phyloP scores from a whole-genome alignment of 164 flowering plant genomes.

The Tetracentron sinense region DNA sequence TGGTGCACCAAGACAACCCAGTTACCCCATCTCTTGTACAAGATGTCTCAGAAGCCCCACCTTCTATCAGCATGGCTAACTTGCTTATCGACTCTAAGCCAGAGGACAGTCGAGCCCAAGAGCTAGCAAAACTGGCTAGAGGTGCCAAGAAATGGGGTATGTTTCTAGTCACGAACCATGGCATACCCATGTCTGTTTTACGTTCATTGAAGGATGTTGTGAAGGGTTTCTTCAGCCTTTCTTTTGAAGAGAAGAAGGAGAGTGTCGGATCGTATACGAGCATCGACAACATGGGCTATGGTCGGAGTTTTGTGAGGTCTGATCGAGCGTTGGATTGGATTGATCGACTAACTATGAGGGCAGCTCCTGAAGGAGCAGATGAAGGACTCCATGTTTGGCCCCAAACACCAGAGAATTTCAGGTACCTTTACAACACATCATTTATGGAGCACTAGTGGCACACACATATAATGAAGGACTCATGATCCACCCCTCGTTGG shows the following conservation, averaged over 20 bases:
- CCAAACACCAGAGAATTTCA: slow-evolving; percentile 18
- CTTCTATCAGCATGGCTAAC: slow-evolving; percentile 15
- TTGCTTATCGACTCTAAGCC: background rate
- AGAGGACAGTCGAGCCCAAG: slow-evolving; percentile 6
- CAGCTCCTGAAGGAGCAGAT: slow-evolving; percentile 11
- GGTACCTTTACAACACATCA: slow-evolving; percentile 13
- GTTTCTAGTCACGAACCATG: slow-evolving; percentile 23
- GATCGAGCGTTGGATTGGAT: slow-evolving; percentile 31
- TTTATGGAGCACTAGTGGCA: no score
- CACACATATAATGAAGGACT: no score
- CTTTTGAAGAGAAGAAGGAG: slow-evolving; percentile 25
- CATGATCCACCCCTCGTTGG: no score
- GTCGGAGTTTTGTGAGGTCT: slow-evolving; percentile 25
- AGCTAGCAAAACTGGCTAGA: slow-evolving; percentile 16
- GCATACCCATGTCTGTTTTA: slow-evolving; percentile 8
- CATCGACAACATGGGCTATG: slow-evolving; percentile 32
- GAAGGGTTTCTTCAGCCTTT: slow-evolving; percentile 24
- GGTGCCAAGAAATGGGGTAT: slow-evolving; percentile 22
- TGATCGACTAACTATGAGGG: slow-evolving; percentile 26
- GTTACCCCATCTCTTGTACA: no score
- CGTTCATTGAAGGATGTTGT: slow-evolving; percentile 22
- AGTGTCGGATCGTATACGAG: slow-evolving; percentile 22
- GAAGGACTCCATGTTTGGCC: slow-evolving; percentile 23
- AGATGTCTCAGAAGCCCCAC: background rate
- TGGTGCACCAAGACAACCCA: background rate